These are phyloP conservation scores for Phytophthora agathidicida DNA, from an alignment of 352 stramenopile genomes.

Conservation along the genomic window DNA sequence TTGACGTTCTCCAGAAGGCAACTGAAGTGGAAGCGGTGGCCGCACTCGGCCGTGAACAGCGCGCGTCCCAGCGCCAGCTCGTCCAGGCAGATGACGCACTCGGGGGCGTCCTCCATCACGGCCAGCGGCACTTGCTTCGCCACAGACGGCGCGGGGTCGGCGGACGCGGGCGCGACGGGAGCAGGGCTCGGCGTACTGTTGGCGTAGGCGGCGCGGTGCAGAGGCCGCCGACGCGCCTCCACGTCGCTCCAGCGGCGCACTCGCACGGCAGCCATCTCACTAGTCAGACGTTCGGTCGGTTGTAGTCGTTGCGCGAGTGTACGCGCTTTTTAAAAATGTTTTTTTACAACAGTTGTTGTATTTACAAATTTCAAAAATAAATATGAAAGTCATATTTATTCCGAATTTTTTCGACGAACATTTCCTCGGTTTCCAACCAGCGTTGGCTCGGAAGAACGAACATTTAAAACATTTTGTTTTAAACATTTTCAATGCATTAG, in stretches of 20 bases:
- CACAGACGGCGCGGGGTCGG: constrained; percentile 5
- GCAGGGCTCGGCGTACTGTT: constrained; percentile 38
- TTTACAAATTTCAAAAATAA: no score
- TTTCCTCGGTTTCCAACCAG: no score
- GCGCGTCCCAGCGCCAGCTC: constrained; percentile 66
- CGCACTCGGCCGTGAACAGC: constrained; percentile 87
- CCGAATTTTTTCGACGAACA: no score
- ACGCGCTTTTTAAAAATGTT: no score
- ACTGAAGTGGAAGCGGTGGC: constrained; percentile 87
- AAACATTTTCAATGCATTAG: no score
- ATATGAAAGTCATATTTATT: no score
- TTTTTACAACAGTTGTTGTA: no score
- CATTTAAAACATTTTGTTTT: no score
- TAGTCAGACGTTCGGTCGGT: no score
- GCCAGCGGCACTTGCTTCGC: constrained; percentile 37
- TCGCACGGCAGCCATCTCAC: constrained; percentile 36
- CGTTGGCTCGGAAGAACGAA: no score
- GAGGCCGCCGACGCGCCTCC: constrained; percentile 43
- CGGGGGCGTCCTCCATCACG: constrained; percentile 56
- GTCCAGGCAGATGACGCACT: constrained; percentile 89
- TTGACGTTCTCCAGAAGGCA: constrained; percentile 90
- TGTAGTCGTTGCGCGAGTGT: no score
- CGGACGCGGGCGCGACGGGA: constrained; percentile 26
- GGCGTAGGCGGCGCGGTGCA: constrained; percentile 34
- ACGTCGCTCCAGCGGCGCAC: constrained; percentile 81